Percentiles rank a stretch among this genome's conserved stretches.
Evolutionary conservation across 2,329 filamentous ascomycete genomes (phyloP).

Genomic region (Hypoxylon sp.): DNA sequence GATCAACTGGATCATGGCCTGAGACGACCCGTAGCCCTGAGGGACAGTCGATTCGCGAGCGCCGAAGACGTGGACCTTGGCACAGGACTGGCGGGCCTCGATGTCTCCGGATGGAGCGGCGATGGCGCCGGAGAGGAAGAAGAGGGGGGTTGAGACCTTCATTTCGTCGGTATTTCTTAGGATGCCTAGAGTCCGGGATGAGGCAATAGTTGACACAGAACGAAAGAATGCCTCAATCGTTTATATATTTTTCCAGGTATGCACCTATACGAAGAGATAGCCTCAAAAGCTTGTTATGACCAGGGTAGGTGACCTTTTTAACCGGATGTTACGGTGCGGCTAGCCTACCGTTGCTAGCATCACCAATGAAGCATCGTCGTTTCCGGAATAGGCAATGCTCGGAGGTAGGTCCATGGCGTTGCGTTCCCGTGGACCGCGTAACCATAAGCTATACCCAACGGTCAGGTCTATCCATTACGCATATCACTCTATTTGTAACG

Average conservation of each 20-base stretch:
- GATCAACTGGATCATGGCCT: slow-evolving; percentile 62
- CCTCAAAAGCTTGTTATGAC: slow-evolving; percentile 9
- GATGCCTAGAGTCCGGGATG: neutral
- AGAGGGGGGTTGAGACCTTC: slow-evolving; percentile 21
- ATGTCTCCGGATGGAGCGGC: slow-evolving; percentile 35
- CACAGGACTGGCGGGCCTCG: slow-evolving; percentile 58
- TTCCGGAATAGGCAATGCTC: slow-evolving; percentile 21
- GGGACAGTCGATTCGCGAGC: slow-evolving; percentile 65
- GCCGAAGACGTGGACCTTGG: slow-evolving; percentile 64
- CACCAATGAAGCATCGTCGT: slow-evolving; percentile 14
- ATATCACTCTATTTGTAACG: neutral
- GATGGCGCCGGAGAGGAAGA: slow-evolving; percentile 27
- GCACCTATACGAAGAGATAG: neutral
- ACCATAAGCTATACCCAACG: neutral
- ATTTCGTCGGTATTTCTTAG: slow-evolving; percentile 10
- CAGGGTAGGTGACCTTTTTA: slow-evolving; percentile 15
- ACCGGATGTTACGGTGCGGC: slow-evolving; percentile 28
- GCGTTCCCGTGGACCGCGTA: neutral
- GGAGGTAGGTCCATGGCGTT: slow-evolving; percentile 10
- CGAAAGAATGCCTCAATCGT: neutral
- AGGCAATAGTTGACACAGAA: neutral
- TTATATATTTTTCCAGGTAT: slow-evolving; percentile 7
- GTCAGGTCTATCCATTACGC: neutral
- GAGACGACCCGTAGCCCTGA: slow-evolving; percentile 62
- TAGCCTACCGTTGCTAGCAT: neutral